These are phyloP conservation scores for Colletotrichum tropicicola DNA, from an alignment of 2,329 filamentous ascomycete species.

Conservation along the genomic window DNA sequence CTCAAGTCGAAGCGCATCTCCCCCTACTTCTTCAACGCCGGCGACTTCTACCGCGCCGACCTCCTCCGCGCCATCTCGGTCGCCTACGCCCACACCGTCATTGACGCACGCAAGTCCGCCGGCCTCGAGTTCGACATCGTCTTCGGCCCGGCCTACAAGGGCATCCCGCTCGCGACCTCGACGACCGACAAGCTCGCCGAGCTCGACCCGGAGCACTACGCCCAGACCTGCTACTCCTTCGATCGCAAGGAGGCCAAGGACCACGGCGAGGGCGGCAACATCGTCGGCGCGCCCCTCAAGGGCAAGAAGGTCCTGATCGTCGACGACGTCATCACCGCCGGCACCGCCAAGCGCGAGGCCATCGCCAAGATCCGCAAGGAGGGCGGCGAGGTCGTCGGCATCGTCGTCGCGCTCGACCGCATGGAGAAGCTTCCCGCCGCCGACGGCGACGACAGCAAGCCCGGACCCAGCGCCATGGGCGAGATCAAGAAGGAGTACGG, in stretches of 20 bases:
- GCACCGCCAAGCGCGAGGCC: slow-evolving; percentile 92
- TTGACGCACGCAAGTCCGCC: slow-evolving; percentile 51
- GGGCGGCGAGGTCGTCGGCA: slow-evolving; percentile 85
- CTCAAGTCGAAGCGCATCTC: slow-evolving; percentile 93
- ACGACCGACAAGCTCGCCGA: slow-evolving; percentile 80
- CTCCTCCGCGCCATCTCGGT: slow-evolving; percentile 81
- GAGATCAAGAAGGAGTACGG: slow-evolving; percentile 85
- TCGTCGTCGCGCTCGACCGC: slow-evolving; percentile 88
- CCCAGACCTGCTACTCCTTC: slow-evolving; percentile 82
- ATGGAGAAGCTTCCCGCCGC: slow-evolving; percentile 79
- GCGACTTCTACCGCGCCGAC: slow-evolving; percentile 84
- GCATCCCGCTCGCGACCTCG: slow-evolving; percentile 87
- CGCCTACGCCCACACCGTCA: slow-evolving; percentile 79
- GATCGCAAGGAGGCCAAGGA: slow-evolving; percentile 97
- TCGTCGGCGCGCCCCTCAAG: slow-evolving; percentile 86
- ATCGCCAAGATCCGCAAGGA: slow-evolving; percentile 88
- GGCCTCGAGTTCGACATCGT: slow-evolving; percentile 79
- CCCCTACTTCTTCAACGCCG: slow-evolving; percentile 98
- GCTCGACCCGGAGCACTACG: slow-evolving; percentile 72
- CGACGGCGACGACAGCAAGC: slow-evolving; percentile 73
- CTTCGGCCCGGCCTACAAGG: slow-evolving; percentile 97
- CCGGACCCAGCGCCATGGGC: slow-evolving; percentile 83
- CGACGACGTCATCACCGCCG: slow-evolving; percentile 96
- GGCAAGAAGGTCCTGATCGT: slow-evolving; percentile 90
- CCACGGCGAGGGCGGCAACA: slow-evolving; percentile 93